Evolutionary conservation across 176 grass and related monocot genomes (phyloP).

Genomic region (Olyra latifolia): DNA sequence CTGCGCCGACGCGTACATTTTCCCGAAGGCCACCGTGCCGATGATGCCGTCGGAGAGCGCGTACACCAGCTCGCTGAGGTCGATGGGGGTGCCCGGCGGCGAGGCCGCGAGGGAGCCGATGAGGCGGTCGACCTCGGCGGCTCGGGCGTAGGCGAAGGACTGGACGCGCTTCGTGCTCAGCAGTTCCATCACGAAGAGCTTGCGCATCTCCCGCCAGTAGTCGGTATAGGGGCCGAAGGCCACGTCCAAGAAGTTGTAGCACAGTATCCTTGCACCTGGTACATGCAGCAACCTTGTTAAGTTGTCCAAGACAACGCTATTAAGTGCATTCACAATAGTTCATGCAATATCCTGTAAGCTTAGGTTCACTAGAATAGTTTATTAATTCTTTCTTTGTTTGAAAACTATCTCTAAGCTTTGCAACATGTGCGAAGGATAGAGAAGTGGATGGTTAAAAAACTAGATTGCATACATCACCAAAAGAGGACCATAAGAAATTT

Average conservation of each 20-base stretch:
- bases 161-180: constrained; percentile 41
- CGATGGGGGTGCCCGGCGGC: neutral
- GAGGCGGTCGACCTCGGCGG: constrained; percentile 37
- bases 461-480: no score
- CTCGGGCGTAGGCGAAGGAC: constrained; percentile 45
- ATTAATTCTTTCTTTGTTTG: no score
- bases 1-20: constrained; percentile 44
- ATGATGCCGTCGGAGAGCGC: constrained; percentile 46
- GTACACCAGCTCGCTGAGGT: constrained; percentile 41
- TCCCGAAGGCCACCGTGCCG: constrained; percentile 61
- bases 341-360: no score
- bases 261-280: constrained; percentile 44
- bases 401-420: no score
- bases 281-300: no score
- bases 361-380: no score
- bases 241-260: constrained; percentile 50
- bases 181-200: constrained; percentile 45
- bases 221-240: constrained; percentile 50
- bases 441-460: no score
- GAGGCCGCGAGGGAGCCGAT: constrained; percentile 20
- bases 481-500: no score
- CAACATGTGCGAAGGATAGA: no score
- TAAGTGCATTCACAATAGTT: no score
- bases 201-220: constrained; percentile 57
- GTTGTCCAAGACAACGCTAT: no score